Percentiles rank a stretch among this genome's conserved stretches.
Conservation (phyloP, 306 rosid genomes). For the Pachyrhizus erosus region DNA sequence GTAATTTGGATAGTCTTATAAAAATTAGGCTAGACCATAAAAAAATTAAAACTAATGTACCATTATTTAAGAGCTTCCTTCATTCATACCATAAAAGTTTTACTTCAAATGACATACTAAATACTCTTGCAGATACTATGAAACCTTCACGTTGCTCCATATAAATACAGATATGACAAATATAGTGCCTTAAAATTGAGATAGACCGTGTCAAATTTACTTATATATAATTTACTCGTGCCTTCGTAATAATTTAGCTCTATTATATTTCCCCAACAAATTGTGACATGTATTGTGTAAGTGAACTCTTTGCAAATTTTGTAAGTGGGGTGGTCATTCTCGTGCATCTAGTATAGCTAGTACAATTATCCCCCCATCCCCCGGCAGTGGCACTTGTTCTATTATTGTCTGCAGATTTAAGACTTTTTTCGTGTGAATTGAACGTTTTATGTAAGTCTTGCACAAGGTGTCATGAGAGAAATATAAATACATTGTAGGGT, state of each 20-base stretch:
- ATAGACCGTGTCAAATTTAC: too few species aligned
- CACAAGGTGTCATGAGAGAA: not conserved
- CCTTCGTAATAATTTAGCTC: not conserved
- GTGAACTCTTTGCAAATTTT: not conserved
- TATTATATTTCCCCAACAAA: not conserved
- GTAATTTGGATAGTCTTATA: too few species aligned
- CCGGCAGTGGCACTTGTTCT: not conserved
- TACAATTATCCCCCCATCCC: not conserved
- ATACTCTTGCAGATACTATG: too few species aligned
- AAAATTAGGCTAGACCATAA: too few species aligned
- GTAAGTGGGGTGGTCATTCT: not conserved
- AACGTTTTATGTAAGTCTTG: not conserved
- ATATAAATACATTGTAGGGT: not conserved
- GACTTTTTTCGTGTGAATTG: not conserved
- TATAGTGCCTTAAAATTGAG: too few species aligned
- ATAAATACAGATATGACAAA: too few species aligned
- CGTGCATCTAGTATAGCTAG: not conserved
- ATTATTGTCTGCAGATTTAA: not conserved
- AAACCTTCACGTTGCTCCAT: too few species aligned
- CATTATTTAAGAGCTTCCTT: too few species aligned
- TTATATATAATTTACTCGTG: too few species aligned
- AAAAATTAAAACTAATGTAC: too few species aligned
- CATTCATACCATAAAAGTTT: too few species aligned
- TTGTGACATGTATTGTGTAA: not conserved
- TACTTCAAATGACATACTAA: too few species aligned